Evolutionary conservation across 2,329 filamentous ascomycete species (phyloP).

Genomic region (Fusarium nematophilum): DNA sequence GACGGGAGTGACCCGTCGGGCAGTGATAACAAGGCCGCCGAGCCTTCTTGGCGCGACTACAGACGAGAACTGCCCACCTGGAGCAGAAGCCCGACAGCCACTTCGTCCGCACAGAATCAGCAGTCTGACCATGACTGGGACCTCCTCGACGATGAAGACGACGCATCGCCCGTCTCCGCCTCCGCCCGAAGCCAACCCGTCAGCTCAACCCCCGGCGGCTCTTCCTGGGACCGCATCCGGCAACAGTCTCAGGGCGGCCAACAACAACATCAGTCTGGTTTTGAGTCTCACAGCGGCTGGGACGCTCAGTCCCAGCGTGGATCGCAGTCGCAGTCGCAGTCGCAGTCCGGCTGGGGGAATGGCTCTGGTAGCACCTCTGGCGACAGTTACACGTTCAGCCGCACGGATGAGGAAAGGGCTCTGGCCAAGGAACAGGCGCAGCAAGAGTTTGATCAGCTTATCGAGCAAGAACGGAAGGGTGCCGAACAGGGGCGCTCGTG

Average conservation of each 20-base stretch:
- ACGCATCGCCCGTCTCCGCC: conserved; percentile 57
- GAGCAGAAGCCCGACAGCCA: conserved; percentile 6
- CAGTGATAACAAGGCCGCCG: conserved; percentile 2
- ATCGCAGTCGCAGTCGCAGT: conserved; percentile 21
- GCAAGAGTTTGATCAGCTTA: conserved; percentile 61
- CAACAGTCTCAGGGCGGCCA: conserved; percentile 43
- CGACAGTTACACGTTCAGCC: conserved; percentile 51
- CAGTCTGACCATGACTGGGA: conserved; percentile 40
- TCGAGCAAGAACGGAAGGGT: conserved; percentile 57
- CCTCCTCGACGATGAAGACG: conserved; percentile 49
- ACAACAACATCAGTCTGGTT: conserved; percentile 32
- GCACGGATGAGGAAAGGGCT: conserved; percentile 51
- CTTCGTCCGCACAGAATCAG: conserved; percentile 19
- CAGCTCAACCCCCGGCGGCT: conserved; percentile 41
- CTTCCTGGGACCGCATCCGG: conserved; percentile 60
- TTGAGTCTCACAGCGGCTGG: conserved; percentile 31
- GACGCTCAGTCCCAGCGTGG: conserved; percentile 15
- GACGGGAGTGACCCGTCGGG: conserved; percentile 21
- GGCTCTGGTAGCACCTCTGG: conserved; percentile 41
- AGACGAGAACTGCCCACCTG: background rate
- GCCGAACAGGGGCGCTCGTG: conserved; percentile 45
- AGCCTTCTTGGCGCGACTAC: background rate
- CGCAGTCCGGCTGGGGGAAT: conserved; percentile 41
- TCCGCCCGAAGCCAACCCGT: conserved; percentile 40
- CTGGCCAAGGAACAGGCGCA: conserved; percentile 59